Evolutionary conservation across 495 filamentous ascomycete genomes (phyloP), one percentile per base, ranked within the genome.

Genomic region (Friedmanniomyces simplex): DNA sequence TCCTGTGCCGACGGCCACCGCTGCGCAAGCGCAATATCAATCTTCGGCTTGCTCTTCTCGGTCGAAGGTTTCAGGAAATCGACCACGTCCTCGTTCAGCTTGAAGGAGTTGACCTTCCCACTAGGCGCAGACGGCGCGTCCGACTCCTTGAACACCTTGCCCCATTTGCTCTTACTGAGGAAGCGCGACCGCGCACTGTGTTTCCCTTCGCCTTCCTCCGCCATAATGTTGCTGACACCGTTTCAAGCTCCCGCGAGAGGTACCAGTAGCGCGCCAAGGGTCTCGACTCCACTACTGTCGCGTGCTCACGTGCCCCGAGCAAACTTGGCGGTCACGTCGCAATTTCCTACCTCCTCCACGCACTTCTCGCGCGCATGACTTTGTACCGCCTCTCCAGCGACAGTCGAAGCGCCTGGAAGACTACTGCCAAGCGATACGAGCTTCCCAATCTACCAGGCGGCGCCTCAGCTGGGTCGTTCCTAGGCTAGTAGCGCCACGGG

Each of bases 61-160:
- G 67, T 71, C 22, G 71, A 73, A 20, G 71, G 71, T 48, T 69
- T 71, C 36, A 73, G 67, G 63, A 73, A 73, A 57, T 68, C 71
- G 55, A 57, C 58, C 22, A 73, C 67, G 45, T 73, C 71, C 13
- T 66, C 66, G 58, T 67, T 66, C 18, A 67, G 50, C 42, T 65
- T 63, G 57, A 64, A 59, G 22, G 60, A 55, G 30, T 49, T 58
- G 24, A 46, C 24, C 30, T 53, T 22, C 2, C 26, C 25, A 12
- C 47, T 7, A 6, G 32, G 26, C 36, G 36, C 8, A 26, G 55
- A 25, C n/a, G 46, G 54, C n/a, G 50, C 25, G 2, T 57, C 54
- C 8, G 54, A 54, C 20, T 58, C 54, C 54, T 58, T 58, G 34
- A 62, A 58, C 16, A 63, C 56, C 18, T 55, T 57, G 24, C 49